Evolutionary conservation across 2,329 filamentous ascomycete species (phyloP).

Genomic region (Hymenoscyphus repandus): DNA sequence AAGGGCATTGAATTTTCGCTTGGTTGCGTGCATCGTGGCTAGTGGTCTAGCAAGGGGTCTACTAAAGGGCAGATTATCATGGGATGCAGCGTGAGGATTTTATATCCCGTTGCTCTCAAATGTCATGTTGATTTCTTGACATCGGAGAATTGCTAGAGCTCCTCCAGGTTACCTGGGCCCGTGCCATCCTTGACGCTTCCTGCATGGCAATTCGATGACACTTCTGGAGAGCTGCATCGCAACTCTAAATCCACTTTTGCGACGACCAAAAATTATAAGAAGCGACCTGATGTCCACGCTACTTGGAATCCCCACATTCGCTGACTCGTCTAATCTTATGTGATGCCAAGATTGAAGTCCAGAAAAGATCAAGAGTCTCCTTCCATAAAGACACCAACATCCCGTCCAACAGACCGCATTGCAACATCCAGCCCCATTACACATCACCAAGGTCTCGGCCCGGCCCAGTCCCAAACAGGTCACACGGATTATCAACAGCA

Average conservation of each 20-base stretch:
- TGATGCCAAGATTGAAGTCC: neutral
- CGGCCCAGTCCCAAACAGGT: conserved; percentile 1
- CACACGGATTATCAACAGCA: conserved; percentile 5
- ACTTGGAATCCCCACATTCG: too few relatives aligned
- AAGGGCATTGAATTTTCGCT: conserved; percentile 75
- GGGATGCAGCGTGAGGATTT: neutral
- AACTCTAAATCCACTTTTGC: too few relatives aligned
- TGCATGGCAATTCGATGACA: neutral
- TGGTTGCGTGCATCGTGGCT: conserved; percentile 64
- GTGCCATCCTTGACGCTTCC: conserved; percentile 12
- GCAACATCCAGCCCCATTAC: conserved; percentile 1
- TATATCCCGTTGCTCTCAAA: too few relatives aligned
- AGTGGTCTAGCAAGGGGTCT: neutral
- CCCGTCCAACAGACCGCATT: neutral
- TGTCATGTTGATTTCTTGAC: neutral
- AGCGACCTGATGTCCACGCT: too few relatives aligned
- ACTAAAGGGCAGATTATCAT: too few relatives aligned
- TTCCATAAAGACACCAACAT: neutral
- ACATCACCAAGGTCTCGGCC: conserved; percentile 9
- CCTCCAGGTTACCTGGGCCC: neutral
- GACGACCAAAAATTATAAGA: too few relatives aligned
- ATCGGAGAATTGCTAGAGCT: neutral
- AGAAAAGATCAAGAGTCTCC: neutral
- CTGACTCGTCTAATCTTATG: neutral
- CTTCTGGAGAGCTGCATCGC: too few relatives aligned